Evolutionary conservation across 1,284 basidiomycete species (phyloP), one percentile per base, ranked within the genome.

Genomic region (Ganoderma meredithae): DNA sequence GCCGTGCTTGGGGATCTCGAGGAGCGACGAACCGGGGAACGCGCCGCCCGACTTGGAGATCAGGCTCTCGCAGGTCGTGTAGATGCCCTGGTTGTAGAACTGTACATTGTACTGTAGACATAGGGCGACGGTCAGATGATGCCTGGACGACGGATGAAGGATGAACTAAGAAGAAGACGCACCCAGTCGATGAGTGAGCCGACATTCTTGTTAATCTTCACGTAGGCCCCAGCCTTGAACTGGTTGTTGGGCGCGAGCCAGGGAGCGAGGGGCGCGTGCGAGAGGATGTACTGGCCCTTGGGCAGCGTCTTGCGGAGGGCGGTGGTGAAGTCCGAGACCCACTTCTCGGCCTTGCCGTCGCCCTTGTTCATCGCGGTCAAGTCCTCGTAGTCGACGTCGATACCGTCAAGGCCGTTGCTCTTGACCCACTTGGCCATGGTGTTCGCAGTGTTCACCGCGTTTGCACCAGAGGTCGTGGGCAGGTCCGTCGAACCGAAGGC

Each of bases 351-450:
- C 10, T 69, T 67, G 40, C 83, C 81, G 67, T 76, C 74, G n/a
- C 79, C 79, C 41, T 72, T 75, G 70, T 86, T 77, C 75, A 86
- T 79, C 8, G 84, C 83, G 49, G 75, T 76, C 65, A 85, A 81
- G 73, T 87, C 86, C 77, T 88, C 86, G 66, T 85, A 88, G 75
- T 89, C 87, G 56, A 89, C 81, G 64, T 89, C 87, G 49, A 89
- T 78, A 39, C 87, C 88, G 71, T 89, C 83, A 15, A 89, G 76
- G 25, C 80, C 78, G 65, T 69, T 67, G 31, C 27, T 31, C 55
- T 62, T 43, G 44, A 71, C 67, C 69, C 84, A 84, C 63, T 84
- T 65, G 65, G 84, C 85, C 78, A 88, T 80, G 5, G 78, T 82
- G 69, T 84, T 80, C 0, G 86, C 87, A 4, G 81, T 79, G 12